phyloP scores from a whole-genome alignment of 345 rosid species.

The Pistacia atlantica region DNA sequence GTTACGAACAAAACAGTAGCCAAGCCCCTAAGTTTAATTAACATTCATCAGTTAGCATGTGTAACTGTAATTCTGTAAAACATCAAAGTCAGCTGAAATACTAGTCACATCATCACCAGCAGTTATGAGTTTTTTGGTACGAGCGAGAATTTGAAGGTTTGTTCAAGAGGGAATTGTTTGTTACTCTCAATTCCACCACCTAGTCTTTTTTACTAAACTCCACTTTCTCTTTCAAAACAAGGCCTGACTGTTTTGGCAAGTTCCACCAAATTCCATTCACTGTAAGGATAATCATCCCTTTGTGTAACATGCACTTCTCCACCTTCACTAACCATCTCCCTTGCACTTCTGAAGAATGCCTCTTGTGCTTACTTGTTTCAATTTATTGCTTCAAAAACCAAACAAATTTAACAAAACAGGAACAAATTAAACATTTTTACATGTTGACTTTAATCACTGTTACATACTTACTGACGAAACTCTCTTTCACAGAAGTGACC shows the following conservation, averaged over 20 bases:
- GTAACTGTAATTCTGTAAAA: background rate
- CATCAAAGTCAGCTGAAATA: background rate
- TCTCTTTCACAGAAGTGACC: constrained; percentile 1
- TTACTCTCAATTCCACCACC: constrained; percentile 11
- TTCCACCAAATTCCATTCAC: constrained; percentile 1
- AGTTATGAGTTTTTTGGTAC: no score
- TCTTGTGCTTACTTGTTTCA: background rate
- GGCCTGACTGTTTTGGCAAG: constrained; percentile 1
- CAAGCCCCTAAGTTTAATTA: no score
- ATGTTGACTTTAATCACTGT: background rate
- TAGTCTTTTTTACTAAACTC: background rate
- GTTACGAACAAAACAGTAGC: no score
- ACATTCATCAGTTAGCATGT: no score
- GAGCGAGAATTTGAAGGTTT: constrained; percentile 1
- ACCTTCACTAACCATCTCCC: background rate
- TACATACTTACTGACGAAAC: constrained; percentile 5
- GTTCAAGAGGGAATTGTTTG: background rate
- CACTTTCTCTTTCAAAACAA: constrained; percentile 11
- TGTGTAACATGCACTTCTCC: constrained; percentile 22
- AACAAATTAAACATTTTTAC: no score
- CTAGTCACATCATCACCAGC: background rate
- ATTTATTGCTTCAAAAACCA: background rate
- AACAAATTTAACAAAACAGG: background rate
- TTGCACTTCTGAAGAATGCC: constrained; percentile 12
- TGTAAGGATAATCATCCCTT: constrained; percentile 5